Conservation (phyloP, 164 flowering plant genomes). For the Chimonanthus salicifolius region DNA sequence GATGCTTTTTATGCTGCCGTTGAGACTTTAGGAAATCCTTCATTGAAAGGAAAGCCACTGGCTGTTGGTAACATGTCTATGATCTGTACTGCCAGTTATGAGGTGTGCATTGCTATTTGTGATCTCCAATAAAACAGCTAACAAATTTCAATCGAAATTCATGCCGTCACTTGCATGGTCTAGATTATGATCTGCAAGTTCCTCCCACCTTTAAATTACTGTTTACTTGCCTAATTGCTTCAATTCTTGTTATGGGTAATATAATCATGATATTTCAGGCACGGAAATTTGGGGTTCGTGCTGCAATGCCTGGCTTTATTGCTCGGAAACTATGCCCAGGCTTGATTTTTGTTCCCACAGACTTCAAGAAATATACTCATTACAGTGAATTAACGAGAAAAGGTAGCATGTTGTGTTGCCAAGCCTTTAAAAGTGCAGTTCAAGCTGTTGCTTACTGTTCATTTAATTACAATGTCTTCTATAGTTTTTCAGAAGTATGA, state of each 20-base stretch:
- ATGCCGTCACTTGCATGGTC: background rate
- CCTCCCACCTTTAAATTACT: background rate
- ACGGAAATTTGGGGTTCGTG: conserved; percentile 89
- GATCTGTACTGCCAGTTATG: conserved; percentile 97
- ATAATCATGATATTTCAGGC: conserved; percentile 42
- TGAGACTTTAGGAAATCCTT: conserved; percentile 75
- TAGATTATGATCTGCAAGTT: background rate
- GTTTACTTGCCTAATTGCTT: background rate
- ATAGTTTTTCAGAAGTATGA: conserved; percentile 80
- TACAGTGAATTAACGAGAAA: conserved; percentile 83
- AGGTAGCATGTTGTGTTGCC: conserved; percentile 38
- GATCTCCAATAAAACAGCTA: conserved; percentile 5
- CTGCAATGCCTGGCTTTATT: conserved; percentile 99
- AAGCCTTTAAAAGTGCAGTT: background rate
- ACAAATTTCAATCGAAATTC: background rate
- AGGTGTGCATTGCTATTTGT: conserved; percentile 47
- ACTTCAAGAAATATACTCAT: conserved; percentile 78
- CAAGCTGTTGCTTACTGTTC: background rate
- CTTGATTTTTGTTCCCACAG: conserved; percentile 72
- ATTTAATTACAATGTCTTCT: conserved; percentile 2
- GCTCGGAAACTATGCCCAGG: conserved; percentile 91
- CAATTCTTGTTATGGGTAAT: background rate
- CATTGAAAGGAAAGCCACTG: conserved; percentile 81
- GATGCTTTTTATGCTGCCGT: conserved; percentile 99
- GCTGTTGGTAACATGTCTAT: conserved; percentile 98